phyloP scores from a whole-genome alignment of 495 filamentous ascomycete genomes.

The Talaromyces nanjingensis region DNA sequence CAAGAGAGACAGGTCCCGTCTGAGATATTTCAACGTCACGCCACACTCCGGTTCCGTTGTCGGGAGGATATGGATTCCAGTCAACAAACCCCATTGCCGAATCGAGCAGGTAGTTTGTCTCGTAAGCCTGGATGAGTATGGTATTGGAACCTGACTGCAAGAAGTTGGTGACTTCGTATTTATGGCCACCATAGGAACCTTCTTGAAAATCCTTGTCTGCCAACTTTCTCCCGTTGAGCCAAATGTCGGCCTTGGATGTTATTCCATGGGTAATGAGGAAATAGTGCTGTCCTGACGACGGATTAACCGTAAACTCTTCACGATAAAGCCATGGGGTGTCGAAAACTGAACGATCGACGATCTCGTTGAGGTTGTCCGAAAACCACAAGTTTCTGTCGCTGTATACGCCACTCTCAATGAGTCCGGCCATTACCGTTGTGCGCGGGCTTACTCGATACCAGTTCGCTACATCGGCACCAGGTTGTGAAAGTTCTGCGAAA shows the following conservation, averaged over 20 bases:
- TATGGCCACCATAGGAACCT: constrained; percentile 50
- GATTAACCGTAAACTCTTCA: constrained; percentile 42
- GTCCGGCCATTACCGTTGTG: constrained; percentile 52
- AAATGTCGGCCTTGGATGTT: constrained; percentile 54
- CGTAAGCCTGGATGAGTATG: constrained; percentile 45
- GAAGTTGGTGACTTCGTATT: constrained; percentile 44
- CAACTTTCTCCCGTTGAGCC: constrained; percentile 49
- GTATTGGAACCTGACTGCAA: constrained; percentile 37
- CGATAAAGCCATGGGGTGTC: constrained; percentile 54
- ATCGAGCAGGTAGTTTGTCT: constrained; percentile 53
- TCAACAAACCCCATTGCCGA: constrained; percentile 56
- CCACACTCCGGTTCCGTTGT: constrained; percentile 58
- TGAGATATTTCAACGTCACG: constrained; percentile 51
- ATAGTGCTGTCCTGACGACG: constrained; percentile 35
- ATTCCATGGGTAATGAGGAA: constrained; percentile 53
- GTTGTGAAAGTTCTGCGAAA: constrained; percentile 34
- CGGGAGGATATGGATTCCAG: constrained; percentile 58
- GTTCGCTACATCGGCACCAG: constrained; percentile 37
- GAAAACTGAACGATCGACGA: constrained; percentile 40
- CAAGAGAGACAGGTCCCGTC: constrained; percentile 48
- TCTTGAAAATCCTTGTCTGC: constrained; percentile 40
- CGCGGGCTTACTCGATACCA: constrained; percentile 48
- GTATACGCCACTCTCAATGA: constrained; percentile 47
- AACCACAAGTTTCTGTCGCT: constrained; percentile 51
- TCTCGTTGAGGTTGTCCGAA: constrained; percentile 42